Evolutionary conservation across 2,329 filamentous ascomycete species (phyloP), one percentile per base, ranked within the genome.

Genomic region (Fusarium compactum): DNA sequence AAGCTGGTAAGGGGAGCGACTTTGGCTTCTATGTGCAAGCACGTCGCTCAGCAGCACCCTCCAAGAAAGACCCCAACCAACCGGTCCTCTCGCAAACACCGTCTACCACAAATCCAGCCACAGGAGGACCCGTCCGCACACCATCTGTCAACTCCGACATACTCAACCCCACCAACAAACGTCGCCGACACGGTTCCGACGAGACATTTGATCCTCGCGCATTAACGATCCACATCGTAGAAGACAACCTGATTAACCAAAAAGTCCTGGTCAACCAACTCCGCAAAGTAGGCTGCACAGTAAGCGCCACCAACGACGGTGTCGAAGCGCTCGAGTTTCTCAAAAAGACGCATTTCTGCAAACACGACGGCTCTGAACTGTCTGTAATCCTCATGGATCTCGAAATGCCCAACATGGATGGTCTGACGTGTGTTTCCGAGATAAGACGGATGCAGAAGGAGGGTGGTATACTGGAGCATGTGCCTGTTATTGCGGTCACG

Each of bases 161-260:
- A 3, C 4, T 16, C 7, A 41, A 18, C 7, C 16, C 38, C 3
- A 14, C 16, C 7, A 38, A 29, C n/a, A 8, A 41, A 8, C 34
- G 34, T 8, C 15, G 40, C 5, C 16, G 24, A 20, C 18, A 50
- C 8, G n/a, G 22, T 5, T 32, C 44, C 14, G 44, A 24, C 16
- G 24, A 44, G 8, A 29, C 25, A 0, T 55, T 68, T 8, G 44
- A 54, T 10, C 62, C 59, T 7, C 24, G 25, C 5, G 16, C 85
- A 11, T 81, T 89, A 62, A 85, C 85, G 41, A 85, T 92, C 4
- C 79, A 91, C 10, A 80, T 91, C 5, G 90, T 92, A 0, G 90
- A 92, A 76, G 90, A 92, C 74, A 91, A 92, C 73, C 81, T 85
- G 6, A 89, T 91, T 67, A 92, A 92, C 75, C 90, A 91, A 74